phyloP scores from a whole-genome alignment of 257 asterid genomes.

The Handroanthus guayacan region DNA sequence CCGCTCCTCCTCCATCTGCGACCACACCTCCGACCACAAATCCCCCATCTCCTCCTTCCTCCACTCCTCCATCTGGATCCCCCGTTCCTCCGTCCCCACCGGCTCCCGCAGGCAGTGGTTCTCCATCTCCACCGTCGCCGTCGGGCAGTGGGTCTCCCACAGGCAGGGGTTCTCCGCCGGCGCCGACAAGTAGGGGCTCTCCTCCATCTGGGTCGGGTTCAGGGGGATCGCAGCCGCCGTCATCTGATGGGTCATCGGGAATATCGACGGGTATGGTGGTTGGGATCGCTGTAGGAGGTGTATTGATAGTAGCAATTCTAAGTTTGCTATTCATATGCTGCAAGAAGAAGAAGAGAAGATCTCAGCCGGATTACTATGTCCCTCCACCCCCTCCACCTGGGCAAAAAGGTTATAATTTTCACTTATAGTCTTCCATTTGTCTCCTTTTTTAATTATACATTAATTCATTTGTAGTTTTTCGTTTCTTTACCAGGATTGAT shows the following conservation, averaged over 20 bases:
- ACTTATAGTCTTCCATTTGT: neutral
- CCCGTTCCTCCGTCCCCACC: constrained; percentile 35
- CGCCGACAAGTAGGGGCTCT: constrained; percentile 40
- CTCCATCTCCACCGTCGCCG: constrained; percentile 43
- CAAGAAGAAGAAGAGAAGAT: constrained; percentile 75
- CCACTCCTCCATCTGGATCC: constrained; percentile 43
- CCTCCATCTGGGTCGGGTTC: constrained; percentile 43
- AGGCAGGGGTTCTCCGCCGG: constrained; percentile 32
- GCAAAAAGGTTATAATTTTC: constrained; percentile 59
- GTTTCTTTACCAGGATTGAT: neutral
- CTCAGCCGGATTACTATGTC: constrained; percentile 46
- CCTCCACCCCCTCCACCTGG: constrained; percentile 71
- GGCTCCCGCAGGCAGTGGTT: constrained; percentile 28
- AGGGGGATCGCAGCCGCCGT: constrained; percentile 43
- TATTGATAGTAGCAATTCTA: constrained; percentile 54
- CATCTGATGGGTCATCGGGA: constrained; percentile 40
- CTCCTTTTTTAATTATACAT: neutral
- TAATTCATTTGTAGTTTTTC: neutral
- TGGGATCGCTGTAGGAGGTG: constrained; percentile 78
- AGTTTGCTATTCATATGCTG: constrained; percentile 61
- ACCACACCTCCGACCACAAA: constrained; percentile 41
- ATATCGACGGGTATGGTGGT: constrained; percentile 60
- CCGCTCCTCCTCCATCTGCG: constrained; percentile 38
- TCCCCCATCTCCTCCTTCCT: constrained; percentile 38
- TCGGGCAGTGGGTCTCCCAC: constrained; percentile 47